Percentiles rank a stretch among this genome's conserved stretches.
These are phyloP conservation scores for Citrus hindsii DNA, from an alignment of 345 rosid species.

Conservation along the genomic window DNA sequence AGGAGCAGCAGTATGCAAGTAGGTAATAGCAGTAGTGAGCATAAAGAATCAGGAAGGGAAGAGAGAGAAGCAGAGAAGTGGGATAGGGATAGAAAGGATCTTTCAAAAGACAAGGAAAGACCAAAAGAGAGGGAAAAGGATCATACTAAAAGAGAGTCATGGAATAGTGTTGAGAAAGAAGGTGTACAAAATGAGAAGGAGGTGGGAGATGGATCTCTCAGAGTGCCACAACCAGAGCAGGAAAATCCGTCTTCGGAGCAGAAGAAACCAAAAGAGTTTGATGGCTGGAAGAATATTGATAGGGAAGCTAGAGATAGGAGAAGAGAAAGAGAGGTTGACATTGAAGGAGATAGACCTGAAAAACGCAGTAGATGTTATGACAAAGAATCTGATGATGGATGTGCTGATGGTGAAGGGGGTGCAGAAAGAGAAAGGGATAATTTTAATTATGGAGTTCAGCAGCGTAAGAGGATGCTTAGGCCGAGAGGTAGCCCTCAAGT, in stretches of 20 bases:
- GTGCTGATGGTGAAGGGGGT: constrained; percentile 76
- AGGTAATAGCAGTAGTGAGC: constrained; percentile 51
- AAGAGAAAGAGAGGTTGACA: constrained; percentile 72
- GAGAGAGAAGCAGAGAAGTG: constrained; percentile 83
- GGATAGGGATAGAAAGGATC: constrained; percentile 88
- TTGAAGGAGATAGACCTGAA: constrained; percentile 83
- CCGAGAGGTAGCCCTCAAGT: constrained; percentile 92
- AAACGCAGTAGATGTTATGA: constrained; percentile 66
- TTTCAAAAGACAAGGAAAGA: constrained; percentile 72
- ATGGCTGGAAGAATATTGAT: constrained; percentile 62
- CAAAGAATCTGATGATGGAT: constrained; percentile 87
- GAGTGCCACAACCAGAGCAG: constrained; percentile 58
- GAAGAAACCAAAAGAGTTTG: constrained; percentile 73
- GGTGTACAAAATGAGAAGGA: constrained; percentile 58
- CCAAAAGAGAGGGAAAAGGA: constrained; percentile 77
- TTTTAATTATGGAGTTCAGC: constrained; percentile 84
- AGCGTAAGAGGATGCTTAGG: constrained; percentile 92
- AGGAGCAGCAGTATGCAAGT: constrained; percentile 53
- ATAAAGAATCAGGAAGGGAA: constrained; percentile 65
- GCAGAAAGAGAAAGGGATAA: constrained; percentile 80
- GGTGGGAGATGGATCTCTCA: constrained; percentile 58
- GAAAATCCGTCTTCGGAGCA: constrained; percentile 53
- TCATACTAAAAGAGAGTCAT: constrained; percentile 59
- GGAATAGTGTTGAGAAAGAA: constrained; percentile 69
- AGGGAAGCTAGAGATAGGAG: constrained; percentile 78